Percentiles rank a stretch among this genome's conserved stretches.
Conservation (phyloP, 108 stramenopile species). For the Craspedostauros australis region DNA sequence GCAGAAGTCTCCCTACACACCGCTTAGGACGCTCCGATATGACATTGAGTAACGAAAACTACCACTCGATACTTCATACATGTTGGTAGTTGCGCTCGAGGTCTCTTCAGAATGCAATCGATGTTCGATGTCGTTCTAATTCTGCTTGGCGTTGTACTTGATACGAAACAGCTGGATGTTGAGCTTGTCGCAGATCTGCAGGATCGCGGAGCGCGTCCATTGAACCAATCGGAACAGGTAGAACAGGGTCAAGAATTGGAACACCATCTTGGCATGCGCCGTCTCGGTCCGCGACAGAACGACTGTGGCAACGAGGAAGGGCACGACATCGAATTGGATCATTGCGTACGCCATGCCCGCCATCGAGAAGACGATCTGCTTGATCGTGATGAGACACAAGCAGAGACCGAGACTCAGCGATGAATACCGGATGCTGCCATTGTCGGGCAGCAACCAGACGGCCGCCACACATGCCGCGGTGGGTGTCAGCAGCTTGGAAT, state of each 20-base stretch:
- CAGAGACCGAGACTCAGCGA: conserved; percentile 39
- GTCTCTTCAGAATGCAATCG: too few species aligned
- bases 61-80: background rate
- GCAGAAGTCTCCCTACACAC: background rate
- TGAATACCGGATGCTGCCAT: conserved; percentile 2
- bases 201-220: conserved; percentile 48
- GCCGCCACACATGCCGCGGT: conserved; percentile 24
- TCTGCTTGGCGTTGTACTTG: too few species aligned
- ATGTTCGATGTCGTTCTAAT: too few species aligned
- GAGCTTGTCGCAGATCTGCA: conserved; percentile 53
- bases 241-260: conserved; percentile 38
- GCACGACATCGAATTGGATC: conserved; percentile 60
- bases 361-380: conserved; percentile 83
- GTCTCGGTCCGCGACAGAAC: conserved; percentile 27
- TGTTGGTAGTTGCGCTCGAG: too few species aligned
- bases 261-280: conserved; percentile 27
- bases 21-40: background rate
- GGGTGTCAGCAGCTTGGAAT: conserved; percentile 57
- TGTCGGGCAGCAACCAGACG: conserved; percentile 21
- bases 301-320: conserved; percentile 34
- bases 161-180: conserved; percentile 66
- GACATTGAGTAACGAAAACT: background rate
- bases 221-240: conserved; percentile 42
- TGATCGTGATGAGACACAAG: conserved; percentile 71
- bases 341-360: conserved; percentile 68